These are phyloP conservation scores for Rhamnella rubrinervis DNA, from an alignment of 331 rosid species.

Conservation along the genomic window DNA sequence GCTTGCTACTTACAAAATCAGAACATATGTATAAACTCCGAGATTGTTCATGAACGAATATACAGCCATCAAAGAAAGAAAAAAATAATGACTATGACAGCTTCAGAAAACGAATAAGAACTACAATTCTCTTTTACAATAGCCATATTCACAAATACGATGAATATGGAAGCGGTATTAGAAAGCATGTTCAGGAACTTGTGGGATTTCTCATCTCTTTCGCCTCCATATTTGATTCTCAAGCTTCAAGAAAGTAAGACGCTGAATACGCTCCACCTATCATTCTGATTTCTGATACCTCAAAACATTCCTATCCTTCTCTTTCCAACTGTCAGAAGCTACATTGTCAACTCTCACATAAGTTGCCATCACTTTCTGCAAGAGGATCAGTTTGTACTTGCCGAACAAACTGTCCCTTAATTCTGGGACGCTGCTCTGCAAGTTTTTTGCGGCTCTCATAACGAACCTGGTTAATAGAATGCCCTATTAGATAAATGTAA, in stretches of 20 bases:
- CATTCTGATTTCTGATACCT: slow-evolving; percentile 11
- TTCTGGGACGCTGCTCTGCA: slow-evolving; percentile 98
- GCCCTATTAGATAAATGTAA: slow-evolving; percentile 24
- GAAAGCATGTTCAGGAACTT: slow-evolving; percentile 32
- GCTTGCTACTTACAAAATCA: neutral
- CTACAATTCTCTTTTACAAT: slow-evolving; percentile 33
- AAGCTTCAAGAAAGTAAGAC: slow-evolving; percentile 25
- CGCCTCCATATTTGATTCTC: neutral
- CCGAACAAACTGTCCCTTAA: slow-evolving; percentile 96
- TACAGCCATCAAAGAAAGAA: slow-evolving; percentile 22
- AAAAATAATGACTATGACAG: neutral
- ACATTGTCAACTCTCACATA: slow-evolving; percentile 29
- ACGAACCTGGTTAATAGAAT: slow-evolving; percentile 60
- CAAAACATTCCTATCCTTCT: neutral
- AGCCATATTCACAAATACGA: slow-evolving; percentile 11
- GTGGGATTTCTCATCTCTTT: slow-evolving; percentile 14
- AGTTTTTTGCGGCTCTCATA: slow-evolving; percentile 98
- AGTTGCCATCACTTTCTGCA: slow-evolving; percentile 37
- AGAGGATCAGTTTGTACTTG: slow-evolving; percentile 43
- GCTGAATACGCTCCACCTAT: slow-evolving; percentile 10
- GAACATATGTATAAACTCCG: slow-evolving; percentile 11
- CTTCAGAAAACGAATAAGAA: slow-evolving; percentile 19
- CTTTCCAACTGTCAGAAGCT: slow-evolving; percentile 18
- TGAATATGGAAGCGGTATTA: slow-evolving; percentile 14
- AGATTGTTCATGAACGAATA: slow-evolving; percentile 31